Evolutionary conservation across 768 basidiomycete genomes (phyloP).

Genomic region (Calocybe gangraenosa): DNA sequence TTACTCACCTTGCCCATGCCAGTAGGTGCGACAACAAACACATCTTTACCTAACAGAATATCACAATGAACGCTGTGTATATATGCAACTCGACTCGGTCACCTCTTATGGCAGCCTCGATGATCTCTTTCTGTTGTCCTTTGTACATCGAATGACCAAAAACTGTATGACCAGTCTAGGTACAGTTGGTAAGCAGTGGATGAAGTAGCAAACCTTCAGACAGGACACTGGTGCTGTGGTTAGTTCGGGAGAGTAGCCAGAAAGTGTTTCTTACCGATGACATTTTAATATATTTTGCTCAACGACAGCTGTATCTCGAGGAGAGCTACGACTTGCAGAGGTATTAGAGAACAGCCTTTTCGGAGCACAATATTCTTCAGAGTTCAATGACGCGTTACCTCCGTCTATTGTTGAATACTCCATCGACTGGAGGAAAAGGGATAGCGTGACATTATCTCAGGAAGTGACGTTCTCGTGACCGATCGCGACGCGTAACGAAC

Average conservation of each 20-base stretch:
- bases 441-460: background rate
- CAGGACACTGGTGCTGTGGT: constrained; percentile 10
- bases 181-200: too few relatives aligned
- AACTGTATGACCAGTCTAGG: constrained; percentile 36
- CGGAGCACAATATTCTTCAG: too few relatives aligned
- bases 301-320: background rate
- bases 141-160: constrained; percentile 69
- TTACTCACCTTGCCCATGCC: constrained; percentile 79
- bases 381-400: too few relatives aligned
- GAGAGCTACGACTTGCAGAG: background rate
- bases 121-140: constrained; percentile 75
- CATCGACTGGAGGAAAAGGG: background rate
- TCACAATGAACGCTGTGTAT: background rate
- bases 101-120: constrained; percentile 68
- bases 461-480: constrained; percentile 16
- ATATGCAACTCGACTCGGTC: constrained; percentile 3
- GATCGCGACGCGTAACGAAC: constrained; percentile 17
- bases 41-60: constrained; percentile 50
- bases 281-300: constrained; percentile 6
- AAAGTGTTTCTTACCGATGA: constrained; percentile 5
- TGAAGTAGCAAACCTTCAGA: constrained; percentile 9
- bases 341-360: too few relatives aligned
- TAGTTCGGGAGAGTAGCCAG: background rate
- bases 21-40: constrained; percentile 80
- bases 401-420: background rate